phyloP scores from a whole-genome alignment of 2,329 filamentous ascomycete species.

The Pezicula rhizophila region DNA sequence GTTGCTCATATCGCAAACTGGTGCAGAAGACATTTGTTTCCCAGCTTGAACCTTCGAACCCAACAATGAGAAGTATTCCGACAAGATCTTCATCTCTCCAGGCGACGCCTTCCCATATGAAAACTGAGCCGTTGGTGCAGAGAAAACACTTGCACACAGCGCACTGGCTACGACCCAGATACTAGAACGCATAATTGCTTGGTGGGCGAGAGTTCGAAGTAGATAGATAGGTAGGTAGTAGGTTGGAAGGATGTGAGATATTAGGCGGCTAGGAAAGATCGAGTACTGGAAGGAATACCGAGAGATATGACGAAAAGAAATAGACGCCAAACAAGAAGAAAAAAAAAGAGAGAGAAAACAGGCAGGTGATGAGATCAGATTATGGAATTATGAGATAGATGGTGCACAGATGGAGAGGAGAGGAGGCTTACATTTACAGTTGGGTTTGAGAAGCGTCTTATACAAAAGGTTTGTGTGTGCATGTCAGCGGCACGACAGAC shows the following conservation, averaged over 20 bases:
- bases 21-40: slow-evolving; percentile 34
- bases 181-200: slow-evolving; percentile 41
- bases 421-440: slow-evolving; percentile 9
- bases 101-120: slow-evolving; percentile 15
- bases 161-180: slow-evolving; percentile 38
- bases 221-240: slow-evolving; percentile 2
- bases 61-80: slow-evolving; percentile 56
- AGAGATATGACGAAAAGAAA: not conserved
- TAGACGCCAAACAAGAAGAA: not conserved
- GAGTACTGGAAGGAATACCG: not conserved
- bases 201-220: slow-evolving; percentile 6
- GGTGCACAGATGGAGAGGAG: slow-evolving; percentile 7
- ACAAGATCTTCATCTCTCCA: slow-evolving; percentile 34
- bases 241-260: not conserved
- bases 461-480: slow-evolving; percentile 5
- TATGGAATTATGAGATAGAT: slow-evolving; percentile 2
- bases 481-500: not conserved
- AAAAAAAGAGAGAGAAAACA: not conserved
- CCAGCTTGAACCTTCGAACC: slow-evolving; percentile 47
- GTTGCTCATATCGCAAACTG: slow-evolving; percentile 48
- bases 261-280: not conserved
- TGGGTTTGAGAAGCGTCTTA: slow-evolving; percentile 16
- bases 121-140: slow-evolving; percentile 22
- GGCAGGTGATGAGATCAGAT: not conserved
- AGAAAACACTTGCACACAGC: slow-evolving; percentile 38